Evolutionary conservation across 2,329 filamentous ascomycete genomes (phyloP).

Genomic region (Xylaria sp.): DNA sequence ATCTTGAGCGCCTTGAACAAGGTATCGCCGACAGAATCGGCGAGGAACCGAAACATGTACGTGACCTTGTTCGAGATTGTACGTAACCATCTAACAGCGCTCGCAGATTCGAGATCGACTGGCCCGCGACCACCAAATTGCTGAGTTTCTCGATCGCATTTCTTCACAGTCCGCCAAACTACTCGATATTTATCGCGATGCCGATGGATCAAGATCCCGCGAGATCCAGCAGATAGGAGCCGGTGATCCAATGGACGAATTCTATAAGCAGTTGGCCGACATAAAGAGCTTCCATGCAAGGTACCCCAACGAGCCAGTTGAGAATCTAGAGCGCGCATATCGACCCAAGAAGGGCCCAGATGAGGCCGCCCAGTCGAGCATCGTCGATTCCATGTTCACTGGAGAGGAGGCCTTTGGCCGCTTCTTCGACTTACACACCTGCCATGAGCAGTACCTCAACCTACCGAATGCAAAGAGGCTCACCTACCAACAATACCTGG

Average conservation of each 20-base stretch:
- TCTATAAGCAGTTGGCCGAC: constrained; percentile 83
- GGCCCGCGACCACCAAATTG: constrained; percentile 90
- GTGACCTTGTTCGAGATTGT: constrained; percentile 46
- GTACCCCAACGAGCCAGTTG: constrained; percentile 93
- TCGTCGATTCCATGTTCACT: constrained; percentile 92
- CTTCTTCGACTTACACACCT: constrained; percentile 86
- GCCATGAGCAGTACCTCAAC: constrained; percentile 91
- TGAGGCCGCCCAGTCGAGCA: constrained; percentile 68
- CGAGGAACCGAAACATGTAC: constrained; percentile 88
- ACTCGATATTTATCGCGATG: constrained; percentile 85
- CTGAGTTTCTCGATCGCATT: constrained; percentile 86
- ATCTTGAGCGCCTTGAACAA: constrained; percentile 94
- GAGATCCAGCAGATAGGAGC: constrained; percentile 87
- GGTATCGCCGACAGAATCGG: constrained; percentile 88
- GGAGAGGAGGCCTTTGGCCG: constrained; percentile 94
- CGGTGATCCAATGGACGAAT: constrained; percentile 88
- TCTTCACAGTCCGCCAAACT: constrained; percentile 85
- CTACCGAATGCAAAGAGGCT: constrained; percentile 85
- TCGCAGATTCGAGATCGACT: constrained; percentile 84
- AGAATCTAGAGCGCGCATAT: constrained; percentile 94
- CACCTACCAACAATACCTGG: constrained; percentile 92
- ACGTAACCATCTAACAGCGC: constrained; percentile 39
- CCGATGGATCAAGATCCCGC: constrained; percentile 73
- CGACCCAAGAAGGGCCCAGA: constrained; percentile 72
- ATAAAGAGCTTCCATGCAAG: constrained; percentile 89